A percentile compares a stretch with the other conserved stretches of the same genome.
phyloP scores from a whole-genome alignment of 768 basidiomycete genomes.

The Psilocybe sp. region DNA sequence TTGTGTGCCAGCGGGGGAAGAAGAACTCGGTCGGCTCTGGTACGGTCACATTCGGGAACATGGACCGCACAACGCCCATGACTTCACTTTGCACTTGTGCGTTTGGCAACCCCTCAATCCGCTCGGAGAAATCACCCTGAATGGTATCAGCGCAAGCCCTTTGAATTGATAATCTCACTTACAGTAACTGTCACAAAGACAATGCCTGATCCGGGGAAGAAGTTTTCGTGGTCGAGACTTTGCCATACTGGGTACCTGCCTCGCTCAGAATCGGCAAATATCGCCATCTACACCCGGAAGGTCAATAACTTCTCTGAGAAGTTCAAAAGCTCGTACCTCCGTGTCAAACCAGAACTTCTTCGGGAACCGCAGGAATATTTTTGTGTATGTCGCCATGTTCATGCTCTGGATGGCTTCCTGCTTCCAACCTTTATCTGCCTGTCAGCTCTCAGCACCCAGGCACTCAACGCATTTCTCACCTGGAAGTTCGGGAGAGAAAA shows the following conservation, averaged over 20 bases:
- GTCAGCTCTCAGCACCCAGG: not conserved
- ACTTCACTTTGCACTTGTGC: constrained; percentile 49
- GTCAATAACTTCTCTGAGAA: not conserved
- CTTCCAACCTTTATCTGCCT: constrained; percentile 40
- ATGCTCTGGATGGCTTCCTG: constrained; percentile 62
- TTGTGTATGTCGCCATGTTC: constrained; percentile 66
- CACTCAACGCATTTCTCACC: constrained; percentile 13
- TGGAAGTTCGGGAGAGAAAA: constrained; percentile 53
- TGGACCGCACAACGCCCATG: constrained; percentile 50
- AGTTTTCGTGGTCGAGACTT: constrained; percentile 53
- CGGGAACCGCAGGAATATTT: constrained; percentile 65
- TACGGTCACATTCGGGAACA: constrained; percentile 55
- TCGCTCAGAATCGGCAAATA: constrained; percentile 56
- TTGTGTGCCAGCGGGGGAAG: constrained; percentile 51
- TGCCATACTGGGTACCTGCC: constrained; percentile 72
- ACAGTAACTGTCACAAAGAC: constrained; percentile 51
- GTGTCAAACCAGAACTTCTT: constrained; percentile 54
- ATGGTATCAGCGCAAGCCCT: not conserved
- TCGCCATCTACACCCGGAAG: constrained; percentile 37
- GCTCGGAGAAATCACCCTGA: constrained; percentile 59
- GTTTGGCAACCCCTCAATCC: constrained; percentile 53
- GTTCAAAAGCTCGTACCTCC: constrained; percentile 21
- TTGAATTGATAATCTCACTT: constrained; percentile 11
- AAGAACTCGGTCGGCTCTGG: constrained; percentile 57
- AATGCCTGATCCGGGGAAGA: constrained; percentile 60